Evolutionary conservation across 225 moss, liverwort and hornwort species (phyloP).

Genomic region (Ulota crispa): DNA sequence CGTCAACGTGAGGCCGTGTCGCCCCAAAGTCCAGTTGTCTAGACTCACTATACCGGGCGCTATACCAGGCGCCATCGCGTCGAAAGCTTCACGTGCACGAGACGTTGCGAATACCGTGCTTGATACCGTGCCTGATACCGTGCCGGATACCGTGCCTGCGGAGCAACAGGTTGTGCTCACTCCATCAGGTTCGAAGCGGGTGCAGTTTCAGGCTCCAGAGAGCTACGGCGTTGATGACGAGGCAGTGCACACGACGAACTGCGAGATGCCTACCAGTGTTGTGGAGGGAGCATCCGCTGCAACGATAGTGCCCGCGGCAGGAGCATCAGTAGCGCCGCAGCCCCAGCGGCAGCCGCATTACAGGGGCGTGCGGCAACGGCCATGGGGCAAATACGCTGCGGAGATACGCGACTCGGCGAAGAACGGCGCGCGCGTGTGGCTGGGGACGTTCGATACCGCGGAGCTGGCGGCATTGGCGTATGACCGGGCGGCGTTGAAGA

Average conservation of each 20-base stretch:
- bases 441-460: slow-evolving; percentile 50
- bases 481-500: slow-evolving; percentile 53
- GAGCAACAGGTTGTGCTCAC: slow-evolving; percentile 17
- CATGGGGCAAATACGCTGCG: slow-evolving; percentile 54
- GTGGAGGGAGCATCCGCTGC: not conserved
- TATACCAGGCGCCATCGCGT: slow-evolving; percentile 17
- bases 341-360: slow-evolving; percentile 34
- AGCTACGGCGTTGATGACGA: not conserved
- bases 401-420: slow-evolving; percentile 58
- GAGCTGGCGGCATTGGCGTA: slow-evolving; percentile 57
- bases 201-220: slow-evolving; percentile 15
- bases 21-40: slow-evolving; percentile 21
- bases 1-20: slow-evolving; percentile 23
- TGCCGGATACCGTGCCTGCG: not conserved
- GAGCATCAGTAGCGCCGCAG: not conserved
- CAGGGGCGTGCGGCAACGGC: slow-evolving; percentile 48
- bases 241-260: no score
- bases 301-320: not conserved
- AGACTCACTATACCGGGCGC: slow-evolving; percentile 13
- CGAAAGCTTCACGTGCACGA: not conserved
- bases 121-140: no score
- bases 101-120: not conserved
- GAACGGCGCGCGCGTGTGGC: slow-evolving; percentile 52
- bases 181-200: slow-evolving; percentile 38
- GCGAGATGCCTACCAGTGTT: no score